Evolutionary conservation across 352 stramenopile genomes (phyloP), one percentile per base, ranked within the genome.

Genomic region (Globisporangium emineosum): DNA sequence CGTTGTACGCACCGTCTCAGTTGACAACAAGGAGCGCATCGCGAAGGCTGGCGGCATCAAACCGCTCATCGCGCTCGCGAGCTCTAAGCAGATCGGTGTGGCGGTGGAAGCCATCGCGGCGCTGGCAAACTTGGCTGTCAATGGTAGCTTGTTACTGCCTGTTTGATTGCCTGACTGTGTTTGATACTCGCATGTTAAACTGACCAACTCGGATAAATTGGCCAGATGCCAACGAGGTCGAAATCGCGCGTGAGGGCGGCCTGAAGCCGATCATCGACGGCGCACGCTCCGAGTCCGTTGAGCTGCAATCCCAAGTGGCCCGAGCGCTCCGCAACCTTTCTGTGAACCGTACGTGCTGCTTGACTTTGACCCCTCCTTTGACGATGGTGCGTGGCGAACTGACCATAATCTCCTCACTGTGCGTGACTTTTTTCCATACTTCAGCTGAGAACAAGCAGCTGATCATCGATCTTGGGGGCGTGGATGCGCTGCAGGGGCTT

Each of bases 61-160:
- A 59, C 91, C 91, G 23, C 82, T 96, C 49, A 94, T 96, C 61
- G 67, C 79, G 47, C 77, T 94, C 52, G 83, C 85, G 35, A 90
- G 77, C 71, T 94, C 87, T 51, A 89, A 81, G 60, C 84, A 94
- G 60, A 88, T 95, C 33, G 84, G 76, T 43, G 93, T 98, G 27
- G 80, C 81, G 0, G 86, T 98, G 19, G 93, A 98, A 66, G 93
- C 94, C 35, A 92, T 98, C 50, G 94, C 94, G n/a, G 94, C 94
- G 23, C 75, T 98, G 23, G 94, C 94, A 57, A 98, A 98, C 69
- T 70, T 98, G 37, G 94, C 94, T 13, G 94, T 98, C 19, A 97
- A 98, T 61, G 93, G 88, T 97, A 69, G 52, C 25, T 60, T 8
- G 29, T n/a, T 45, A 1, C 15, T 45, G 37, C 17, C 9, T 15